A percentile compares a stretch with the other conserved stretches of the same genome.
Evolutionary conservation across 1,284 basidiomycete genomes (phyloP).

Genomic region (Meira miltonrushii): DNA sequence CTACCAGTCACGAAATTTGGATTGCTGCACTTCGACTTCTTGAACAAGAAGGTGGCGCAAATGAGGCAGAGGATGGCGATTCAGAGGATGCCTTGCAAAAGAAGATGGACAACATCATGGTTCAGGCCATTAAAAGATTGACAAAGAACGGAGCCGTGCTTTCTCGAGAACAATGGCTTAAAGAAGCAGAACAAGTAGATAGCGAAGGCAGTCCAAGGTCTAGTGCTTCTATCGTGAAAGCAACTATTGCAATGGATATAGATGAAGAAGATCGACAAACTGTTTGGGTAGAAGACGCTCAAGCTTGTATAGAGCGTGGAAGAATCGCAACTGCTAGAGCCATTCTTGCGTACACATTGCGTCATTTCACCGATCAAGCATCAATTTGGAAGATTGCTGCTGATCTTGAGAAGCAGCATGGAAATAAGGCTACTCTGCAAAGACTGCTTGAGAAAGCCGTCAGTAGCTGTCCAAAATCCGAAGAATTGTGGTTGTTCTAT

Average conservation of each 20-base stretch:
- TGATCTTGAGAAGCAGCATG: constrained; percentile 83
- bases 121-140: constrained; percentile 71
- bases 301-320: constrained; percentile 69
- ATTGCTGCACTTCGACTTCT: constrained; percentile 87
- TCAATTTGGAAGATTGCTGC: constrained; percentile 83
- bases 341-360: constrained; percentile 80
- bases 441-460: constrained; percentile 76
- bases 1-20: constrained; percentile 97
- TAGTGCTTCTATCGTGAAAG: constrained; percentile 90
- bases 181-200: constrained; percentile 89
- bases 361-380: constrained; percentile 79
- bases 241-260: constrained; percentile 80
- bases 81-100: constrained; percentile 54
- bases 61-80: constrained; percentile 55
- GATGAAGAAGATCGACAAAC: constrained; percentile 87
- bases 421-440: constrained; percentile 73
- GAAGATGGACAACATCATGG: constrained; percentile 80
- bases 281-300: constrained; percentile 88
- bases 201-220: constrained; percentile 76
- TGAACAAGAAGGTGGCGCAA: constrained; percentile 58
- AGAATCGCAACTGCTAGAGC: constrained; percentile 77
- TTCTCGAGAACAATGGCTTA: constrained; percentile 89
- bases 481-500: constrained; percentile 93
- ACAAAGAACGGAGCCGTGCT: constrained; percentile 79
- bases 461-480: constrained; percentile 82